phyloP scores from a whole-genome alignment of 257 asterid species.

The Mentha longifolia region DNA sequence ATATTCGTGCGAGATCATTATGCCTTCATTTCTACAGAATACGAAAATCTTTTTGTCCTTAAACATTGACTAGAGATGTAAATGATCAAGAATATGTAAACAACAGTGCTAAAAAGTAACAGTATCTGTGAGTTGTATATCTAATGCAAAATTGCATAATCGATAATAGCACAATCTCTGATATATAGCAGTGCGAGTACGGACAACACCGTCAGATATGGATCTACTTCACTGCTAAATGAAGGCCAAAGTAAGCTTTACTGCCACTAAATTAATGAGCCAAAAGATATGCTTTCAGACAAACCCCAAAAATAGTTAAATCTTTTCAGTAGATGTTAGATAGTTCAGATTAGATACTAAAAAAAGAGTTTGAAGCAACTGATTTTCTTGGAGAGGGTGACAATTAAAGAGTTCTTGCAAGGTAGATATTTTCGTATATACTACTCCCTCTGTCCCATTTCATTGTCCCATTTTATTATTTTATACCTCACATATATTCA shows the following conservation, averaged over 20 bases:
- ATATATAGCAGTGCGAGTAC: constrained; percentile 2
- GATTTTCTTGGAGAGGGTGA: not conserved
- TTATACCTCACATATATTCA: no score
- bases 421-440: not conserved
- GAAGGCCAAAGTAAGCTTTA: not conserved
- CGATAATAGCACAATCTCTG: not conserved
- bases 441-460: no score
- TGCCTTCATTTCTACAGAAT: not conserved
- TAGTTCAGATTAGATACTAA: constrained; percentile 8
- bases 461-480: no score
- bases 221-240: not conserved
- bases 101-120: not conserved
- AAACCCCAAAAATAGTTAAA: not conserved
- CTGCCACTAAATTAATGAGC: not conserved
- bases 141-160: constrained; percentile 10
- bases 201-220: not conserved
- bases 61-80: not conserved
- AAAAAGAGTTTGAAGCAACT: not conserved
- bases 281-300: not conserved
- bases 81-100: constrained; percentile 12
- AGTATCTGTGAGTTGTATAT: not conserved
- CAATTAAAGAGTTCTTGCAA: not conserved
- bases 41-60: not conserved
- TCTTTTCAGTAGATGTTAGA: not conserved
- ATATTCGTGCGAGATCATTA: not conserved